Conservation (phyloP, 768 basidiomycete species). For the Hypholoma fasciculare region DNA sequence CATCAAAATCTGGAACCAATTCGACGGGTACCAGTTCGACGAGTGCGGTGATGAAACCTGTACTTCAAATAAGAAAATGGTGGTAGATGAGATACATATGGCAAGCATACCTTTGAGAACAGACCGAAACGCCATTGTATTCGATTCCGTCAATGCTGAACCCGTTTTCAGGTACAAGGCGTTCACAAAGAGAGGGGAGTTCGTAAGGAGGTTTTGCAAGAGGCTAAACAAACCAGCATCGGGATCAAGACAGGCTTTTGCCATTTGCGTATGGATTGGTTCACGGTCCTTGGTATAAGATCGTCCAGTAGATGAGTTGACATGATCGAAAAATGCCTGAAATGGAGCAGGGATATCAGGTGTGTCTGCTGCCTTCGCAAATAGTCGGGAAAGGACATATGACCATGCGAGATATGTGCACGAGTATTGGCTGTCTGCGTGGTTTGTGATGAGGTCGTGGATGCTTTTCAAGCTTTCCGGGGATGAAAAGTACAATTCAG, state of each 20-base stretch:
- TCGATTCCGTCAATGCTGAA: conserved; percentile 71
- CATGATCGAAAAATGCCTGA: conserved; percentile 52
- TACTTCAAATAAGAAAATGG: not conserved
- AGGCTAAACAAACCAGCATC: conserved; percentile 62
- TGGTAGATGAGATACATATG: not conserved
- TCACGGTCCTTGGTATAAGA: conserved; percentile 60
- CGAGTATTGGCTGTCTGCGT: conserved; percentile 62
- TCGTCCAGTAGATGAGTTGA: conserved; percentile 41
- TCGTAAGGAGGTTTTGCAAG: conserved; percentile 57
- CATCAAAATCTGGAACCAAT: conserved; percentile 72
- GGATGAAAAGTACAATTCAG: conserved; percentile 57
- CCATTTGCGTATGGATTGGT: conserved; percentile 56
- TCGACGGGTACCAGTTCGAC: conserved; percentile 77
- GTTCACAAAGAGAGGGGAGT: conserved; percentile 77
- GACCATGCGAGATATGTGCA: conserved; percentile 84
- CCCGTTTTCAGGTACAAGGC: conserved; percentile 67
- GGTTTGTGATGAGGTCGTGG: conserved; percentile 63
- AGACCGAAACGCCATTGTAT: conserved; percentile 77
- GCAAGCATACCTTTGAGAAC: conserved; percentile 72
- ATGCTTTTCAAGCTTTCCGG: conserved; percentile 64
- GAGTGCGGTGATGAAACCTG: conserved; percentile 76
- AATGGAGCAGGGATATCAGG: conserved; percentile 57
- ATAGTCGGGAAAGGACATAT: conserved; percentile 71
- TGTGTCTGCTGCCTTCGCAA: conserved; percentile 41
- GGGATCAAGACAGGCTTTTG: conserved; percentile 53